A percentile compares a stretch with the other conserved stretches of the same genome.
Conservation (phyloP, 2,329 filamentous ascomycete species). For the Orbilia brochopaga region DNA sequence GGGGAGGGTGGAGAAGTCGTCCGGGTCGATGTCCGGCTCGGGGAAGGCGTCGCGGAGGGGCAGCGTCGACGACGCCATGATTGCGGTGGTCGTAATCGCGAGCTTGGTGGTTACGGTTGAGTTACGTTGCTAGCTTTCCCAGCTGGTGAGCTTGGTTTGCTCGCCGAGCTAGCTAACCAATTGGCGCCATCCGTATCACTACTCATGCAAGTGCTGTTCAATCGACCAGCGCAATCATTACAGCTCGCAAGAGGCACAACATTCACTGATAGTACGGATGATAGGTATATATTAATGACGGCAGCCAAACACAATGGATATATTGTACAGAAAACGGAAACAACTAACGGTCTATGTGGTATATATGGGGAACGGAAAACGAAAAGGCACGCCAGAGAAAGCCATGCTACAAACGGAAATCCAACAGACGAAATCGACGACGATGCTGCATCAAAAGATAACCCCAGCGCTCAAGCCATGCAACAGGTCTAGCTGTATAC, state of each 20-base stretch:
- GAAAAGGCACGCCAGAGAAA: conserved; percentile 7
- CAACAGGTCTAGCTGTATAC: conserved; percentile 11
- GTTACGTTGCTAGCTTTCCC: too few relatives aligned
- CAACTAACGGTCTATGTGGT: conserved; percentile 23
- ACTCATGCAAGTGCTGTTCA: neutral
- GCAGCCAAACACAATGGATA: neutral
- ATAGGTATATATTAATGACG: neutral
- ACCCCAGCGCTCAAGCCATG: neutral
- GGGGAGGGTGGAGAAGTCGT: conserved; percentile 76
- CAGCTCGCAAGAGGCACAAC: too few relatives aligned
- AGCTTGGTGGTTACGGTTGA: neutral
- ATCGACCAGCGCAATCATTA: neutral
- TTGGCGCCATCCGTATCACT: too few relatives aligned
- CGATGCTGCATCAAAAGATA: conserved; percentile 19
- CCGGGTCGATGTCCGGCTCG: conserved; percentile 55
- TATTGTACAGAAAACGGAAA: neutral
- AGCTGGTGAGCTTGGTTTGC: too few relatives aligned
- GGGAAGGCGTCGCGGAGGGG: conserved; percentile 20
- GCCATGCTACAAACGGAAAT: conserved; percentile 5
- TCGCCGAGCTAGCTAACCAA: too few relatives aligned
- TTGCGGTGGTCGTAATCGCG: conserved; percentile 1
- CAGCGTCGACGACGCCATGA: conserved; percentile 20
- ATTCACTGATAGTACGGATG: neutral
- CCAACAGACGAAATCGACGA: conserved; percentile 5
- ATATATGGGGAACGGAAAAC: conserved; percentile 10